A percentile compares a stretch with the other conserved stretches of the same genome.
phyloP scores from a whole-genome alignment of 371 early-diverging fungal species.

The Mucor velutinosus region DNA sequence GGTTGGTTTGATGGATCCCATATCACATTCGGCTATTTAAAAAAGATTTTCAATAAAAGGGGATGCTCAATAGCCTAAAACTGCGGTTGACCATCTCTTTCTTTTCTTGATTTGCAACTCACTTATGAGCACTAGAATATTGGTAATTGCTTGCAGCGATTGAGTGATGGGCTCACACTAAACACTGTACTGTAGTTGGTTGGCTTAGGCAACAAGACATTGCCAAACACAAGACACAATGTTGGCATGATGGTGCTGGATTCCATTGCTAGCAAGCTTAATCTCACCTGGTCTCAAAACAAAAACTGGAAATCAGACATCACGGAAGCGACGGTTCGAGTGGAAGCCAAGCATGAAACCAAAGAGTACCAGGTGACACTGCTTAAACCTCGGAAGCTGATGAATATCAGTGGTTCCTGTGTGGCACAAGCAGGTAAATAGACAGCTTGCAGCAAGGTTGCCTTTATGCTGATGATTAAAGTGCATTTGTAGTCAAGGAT shows the following conservation, averaged over 20 bases:
- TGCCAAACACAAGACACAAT: slow-evolving; percentile 73
- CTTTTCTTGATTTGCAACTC: background rate
- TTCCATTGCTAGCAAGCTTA: slow-evolving; percentile 47
- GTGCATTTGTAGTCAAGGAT: slow-evolving; percentile 33
- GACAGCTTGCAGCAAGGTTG: background rate
- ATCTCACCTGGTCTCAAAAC: slow-evolving; percentile 53
- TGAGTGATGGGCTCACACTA: background rate
- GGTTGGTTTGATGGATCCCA: background rate
- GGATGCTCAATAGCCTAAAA: background rate
- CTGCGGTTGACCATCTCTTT: background rate
- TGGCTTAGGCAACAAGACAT: slow-evolving; percentile 72
- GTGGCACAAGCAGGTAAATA: slow-evolving; percentile 69
- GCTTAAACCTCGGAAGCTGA: slow-evolving; percentile 65
- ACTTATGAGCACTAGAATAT: slow-evolving; percentile 3
- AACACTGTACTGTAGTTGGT: slow-evolving; percentile 47
- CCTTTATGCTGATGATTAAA: background rate
- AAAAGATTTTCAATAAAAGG: background rate
- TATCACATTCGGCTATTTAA: background rate
- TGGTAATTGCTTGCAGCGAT: slow-evolving; percentile 7
- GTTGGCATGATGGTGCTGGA: slow-evolving; percentile 78
- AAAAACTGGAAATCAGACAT: slow-evolving; percentile 45
- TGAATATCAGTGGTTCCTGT: slow-evolving; percentile 75
- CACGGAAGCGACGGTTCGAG: slow-evolving; percentile 33
- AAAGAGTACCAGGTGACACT: slow-evolving; percentile 51
- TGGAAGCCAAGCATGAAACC: slow-evolving; percentile 16